These are phyloP conservation scores for Mastigamoeba balamuthi DNA, from an alignment of 78 protist genomes.

Conservation along the genomic window DNA sequence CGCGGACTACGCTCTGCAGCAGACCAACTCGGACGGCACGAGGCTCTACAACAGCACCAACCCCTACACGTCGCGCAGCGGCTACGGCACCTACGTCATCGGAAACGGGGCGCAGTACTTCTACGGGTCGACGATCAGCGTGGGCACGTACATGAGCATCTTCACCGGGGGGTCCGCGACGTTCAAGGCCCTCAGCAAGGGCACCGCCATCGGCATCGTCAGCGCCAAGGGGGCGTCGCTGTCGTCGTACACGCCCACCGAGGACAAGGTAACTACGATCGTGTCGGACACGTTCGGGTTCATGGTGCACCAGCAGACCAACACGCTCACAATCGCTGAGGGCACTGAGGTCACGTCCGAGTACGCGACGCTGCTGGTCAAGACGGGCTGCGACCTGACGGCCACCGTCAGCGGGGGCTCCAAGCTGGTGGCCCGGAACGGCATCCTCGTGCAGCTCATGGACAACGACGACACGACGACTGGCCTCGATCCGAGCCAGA, in stretches of 20 bases:
- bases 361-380: background rate
- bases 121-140: background rate
- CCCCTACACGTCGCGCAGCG: background rate
- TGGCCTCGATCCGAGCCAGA: background rate
- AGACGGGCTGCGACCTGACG: background rate
- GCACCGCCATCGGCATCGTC: background rate
- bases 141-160: background rate
- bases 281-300: background rate
- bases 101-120: background rate
- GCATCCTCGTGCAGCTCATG: background rate
- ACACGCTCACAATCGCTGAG: background rate
- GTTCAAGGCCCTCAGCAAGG: background rate
- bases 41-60: background rate
- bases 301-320: background rate
- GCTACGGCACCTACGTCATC: background rate
- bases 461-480: background rate
- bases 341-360: background rate
- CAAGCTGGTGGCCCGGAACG: background rate
- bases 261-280: background rate
- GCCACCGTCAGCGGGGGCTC: background rate
- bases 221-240: background rate
- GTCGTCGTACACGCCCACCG: background rate
- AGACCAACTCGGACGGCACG: background rate
- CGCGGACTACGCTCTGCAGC: background rate
- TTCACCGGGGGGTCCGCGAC: background rate